Evolutionary conservation across 305 asterid species (phyloP), one percentile per base, ranked within the genome.

Genomic region (Withania somnifera): DNA sequence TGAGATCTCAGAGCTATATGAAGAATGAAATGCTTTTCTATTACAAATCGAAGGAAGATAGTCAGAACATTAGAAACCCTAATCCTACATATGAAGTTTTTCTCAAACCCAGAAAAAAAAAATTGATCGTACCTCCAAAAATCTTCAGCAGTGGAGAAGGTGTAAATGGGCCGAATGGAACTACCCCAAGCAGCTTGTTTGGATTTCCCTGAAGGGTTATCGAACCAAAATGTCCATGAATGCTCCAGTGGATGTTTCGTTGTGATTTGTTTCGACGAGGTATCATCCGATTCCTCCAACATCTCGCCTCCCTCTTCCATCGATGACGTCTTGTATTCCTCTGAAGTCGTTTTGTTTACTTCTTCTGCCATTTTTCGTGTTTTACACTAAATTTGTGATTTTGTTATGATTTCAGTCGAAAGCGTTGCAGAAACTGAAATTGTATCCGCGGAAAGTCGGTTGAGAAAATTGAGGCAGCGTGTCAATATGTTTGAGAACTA

Each of bases 191-290:
- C 53, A 61, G 11, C 85, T 82, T 89, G 89, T 53, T 82, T 92
- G 1, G 89, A 68, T 79, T 88, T 93, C 6, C 91, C 93, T 0
- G 92, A 82, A 45, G 92, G 94, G 60, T 87, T 94, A 79, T 94
- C 97, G 53, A 94, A 94, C 98, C 98, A 96, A 88, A 96, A 96
- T 4, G 99, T 96, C 99, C 99, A 96, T 0, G 98, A 87, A 80
- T 93, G 90, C 88, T 96, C 98, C 51, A 96, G 84, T 1, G 92
- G 95, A 83, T 96, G 98, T 87, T 80, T 89, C 38, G 86, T 63
- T 78, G 88, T 63, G 45, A 63, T 30, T 51, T 76, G 87, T 60
- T 77, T 38, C 57, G 84, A 81, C 24, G 77, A 76, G 17, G 87
- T 81, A 28, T 84, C 90, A 22, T 91, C 92, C 11, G 84, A 69